Conservation (phyloP, 257 asterid genomes). For the Gentiana dahurica region DNA sequence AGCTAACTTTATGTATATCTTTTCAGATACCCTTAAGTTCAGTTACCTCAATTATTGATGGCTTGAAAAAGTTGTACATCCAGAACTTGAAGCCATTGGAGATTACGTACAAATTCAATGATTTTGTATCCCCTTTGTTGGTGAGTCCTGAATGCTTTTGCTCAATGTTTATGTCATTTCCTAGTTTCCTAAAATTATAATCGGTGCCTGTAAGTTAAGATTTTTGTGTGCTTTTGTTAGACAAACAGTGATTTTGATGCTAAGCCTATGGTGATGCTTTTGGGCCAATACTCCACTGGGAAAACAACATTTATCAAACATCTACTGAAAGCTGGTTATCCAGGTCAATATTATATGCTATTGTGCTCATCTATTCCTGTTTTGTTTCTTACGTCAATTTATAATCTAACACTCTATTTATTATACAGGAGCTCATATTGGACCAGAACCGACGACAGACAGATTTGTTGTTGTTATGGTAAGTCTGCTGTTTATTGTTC, state of each 20-base stretch:
- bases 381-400: not conserved
- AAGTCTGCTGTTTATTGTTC: conserved; percentile 5
- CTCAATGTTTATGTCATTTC: not conserved
- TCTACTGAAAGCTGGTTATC: conserved; percentile 73
- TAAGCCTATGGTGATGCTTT: conserved; percentile 98
- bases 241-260: conserved; percentile 92
- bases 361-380: conserved; percentile 4
- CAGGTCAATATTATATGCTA: conserved; percentile 38
- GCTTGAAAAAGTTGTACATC: conserved; percentile 78
- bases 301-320: conserved; percentile 96
- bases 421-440: conserved; percentile 88
- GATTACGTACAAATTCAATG: conserved; percentile 66
- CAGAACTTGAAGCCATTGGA: conserved; percentile 89
- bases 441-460: conserved; percentile 99
- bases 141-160: conserved; percentile 30
- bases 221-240: conserved; percentile 7
- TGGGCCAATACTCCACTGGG: conserved; percentile 98
- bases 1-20: too few species aligned
- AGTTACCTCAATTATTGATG: conserved; percentile 89
- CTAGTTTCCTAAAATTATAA: not conserved
- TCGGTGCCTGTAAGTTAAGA: not conserved
- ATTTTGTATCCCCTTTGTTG: conserved; percentile 83
- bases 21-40: conserved; percentile 60
- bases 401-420: conserved; percentile 6
- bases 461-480: conserved; percentile 99